These are phyloP conservation scores for Pseudogymnoascus sp. DNA, from an alignment of 2,329 filamentous ascomycete genomes.

Conservation along the genomic window DNA sequence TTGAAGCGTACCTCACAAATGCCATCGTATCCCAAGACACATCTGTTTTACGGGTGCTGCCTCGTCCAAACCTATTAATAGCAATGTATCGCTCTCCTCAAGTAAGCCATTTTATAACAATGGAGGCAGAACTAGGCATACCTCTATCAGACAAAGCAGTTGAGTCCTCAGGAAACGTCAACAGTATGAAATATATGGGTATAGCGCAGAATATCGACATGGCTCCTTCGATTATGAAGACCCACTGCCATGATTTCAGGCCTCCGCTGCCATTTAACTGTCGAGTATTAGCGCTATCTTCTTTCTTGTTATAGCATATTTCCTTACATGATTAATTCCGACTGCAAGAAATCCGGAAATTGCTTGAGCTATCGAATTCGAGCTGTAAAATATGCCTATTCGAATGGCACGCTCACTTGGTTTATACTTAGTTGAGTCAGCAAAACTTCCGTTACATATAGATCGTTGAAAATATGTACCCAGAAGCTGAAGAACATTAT, in stretches of 20 bases:
- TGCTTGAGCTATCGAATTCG: constrained; percentile 20
- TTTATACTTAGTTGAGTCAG: constrained; percentile 16
- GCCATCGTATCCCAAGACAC: constrained; percentile 18
- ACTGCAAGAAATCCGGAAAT: constrained; percentile 21
- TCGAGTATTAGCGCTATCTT: neutral
- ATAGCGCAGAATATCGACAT: constrained; percentile 17
- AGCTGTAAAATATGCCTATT: constrained; percentile 21
- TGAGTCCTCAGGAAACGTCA: constrained; percentile 21
- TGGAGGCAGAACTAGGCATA: neutral
- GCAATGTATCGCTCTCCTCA: constrained; percentile 19
- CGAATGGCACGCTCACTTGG: constrained; percentile 21
- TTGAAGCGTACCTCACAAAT: constrained; percentile 12
- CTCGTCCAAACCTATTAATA: constrained; percentile 20
- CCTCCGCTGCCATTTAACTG: constrained; percentile 9
- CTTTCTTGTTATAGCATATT: neutral
- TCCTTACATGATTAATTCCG: constrained; percentile 14
- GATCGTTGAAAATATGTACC: neutral
- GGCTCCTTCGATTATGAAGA: constrained; percentile 15
- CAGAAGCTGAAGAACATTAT: constrained; percentile 25
- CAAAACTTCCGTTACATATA: neutral
- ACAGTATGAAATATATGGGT: constrained; percentile 18
- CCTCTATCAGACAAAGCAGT: constrained; percentile 17
- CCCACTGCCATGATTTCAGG: constrained; percentile 17
- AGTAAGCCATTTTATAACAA: neutral
- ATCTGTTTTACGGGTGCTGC: constrained; percentile 18